Evolutionary conservation across 2,329 filamentous ascomycete species (phyloP).

Genomic region (Talaromyces albobiverticillius): DNA sequence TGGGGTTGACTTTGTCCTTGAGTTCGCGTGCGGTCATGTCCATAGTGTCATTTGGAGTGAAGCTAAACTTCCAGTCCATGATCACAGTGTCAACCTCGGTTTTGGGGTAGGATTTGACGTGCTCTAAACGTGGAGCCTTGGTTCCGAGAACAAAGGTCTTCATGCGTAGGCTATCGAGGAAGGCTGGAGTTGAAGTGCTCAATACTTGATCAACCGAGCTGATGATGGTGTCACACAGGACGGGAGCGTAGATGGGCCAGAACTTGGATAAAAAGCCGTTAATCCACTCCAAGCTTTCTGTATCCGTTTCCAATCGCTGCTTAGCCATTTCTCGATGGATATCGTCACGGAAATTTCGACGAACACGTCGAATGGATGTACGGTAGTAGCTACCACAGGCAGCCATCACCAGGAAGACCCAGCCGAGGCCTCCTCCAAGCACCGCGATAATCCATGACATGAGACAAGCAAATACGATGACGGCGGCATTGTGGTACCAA

Average conservation of each 20-base stretch:
- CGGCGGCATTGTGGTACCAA: slow-evolving; percentile 96
- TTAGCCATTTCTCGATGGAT: slow-evolving; percentile 85
- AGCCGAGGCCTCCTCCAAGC: slow-evolving; percentile 85
- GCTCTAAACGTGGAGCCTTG: slow-evolving; percentile 93
- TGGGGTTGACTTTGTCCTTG: slow-evolving; percentile 95
- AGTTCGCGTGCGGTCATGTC: slow-evolving; percentile 89
- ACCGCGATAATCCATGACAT: slow-evolving; percentile 86
- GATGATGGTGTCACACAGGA: slow-evolving; percentile 87
- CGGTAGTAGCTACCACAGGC: slow-evolving; percentile 92
- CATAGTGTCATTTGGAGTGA: slow-evolving; percentile 89
- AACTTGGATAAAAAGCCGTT: slow-evolving; percentile 98
- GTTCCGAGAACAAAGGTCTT: slow-evolving; percentile 91
- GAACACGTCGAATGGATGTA: slow-evolving; percentile 87
- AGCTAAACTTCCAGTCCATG: slow-evolving; percentile 99
- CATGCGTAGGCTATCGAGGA: slow-evolving; percentile 89
- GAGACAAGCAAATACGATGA: slow-evolving; percentile 91
- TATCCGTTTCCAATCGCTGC: slow-evolving; percentile 81
- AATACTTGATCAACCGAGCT: slow-evolving; percentile 94
- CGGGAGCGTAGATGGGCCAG: slow-evolving; percentile 97
- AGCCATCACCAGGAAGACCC: slow-evolving; percentile 92
- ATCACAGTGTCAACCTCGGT: slow-evolving; percentile 91
- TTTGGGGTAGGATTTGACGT: slow-evolving; percentile 97
- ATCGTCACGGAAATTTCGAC: slow-evolving; percentile 94
- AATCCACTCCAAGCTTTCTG: slow-evolving; percentile 96
- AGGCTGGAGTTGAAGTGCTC: slow-evolving; percentile 84